phyloP scores from a whole-genome alignment of 2,329 filamentous ascomycete genomes.

The Aspergillus pseudoterreus region DNA sequence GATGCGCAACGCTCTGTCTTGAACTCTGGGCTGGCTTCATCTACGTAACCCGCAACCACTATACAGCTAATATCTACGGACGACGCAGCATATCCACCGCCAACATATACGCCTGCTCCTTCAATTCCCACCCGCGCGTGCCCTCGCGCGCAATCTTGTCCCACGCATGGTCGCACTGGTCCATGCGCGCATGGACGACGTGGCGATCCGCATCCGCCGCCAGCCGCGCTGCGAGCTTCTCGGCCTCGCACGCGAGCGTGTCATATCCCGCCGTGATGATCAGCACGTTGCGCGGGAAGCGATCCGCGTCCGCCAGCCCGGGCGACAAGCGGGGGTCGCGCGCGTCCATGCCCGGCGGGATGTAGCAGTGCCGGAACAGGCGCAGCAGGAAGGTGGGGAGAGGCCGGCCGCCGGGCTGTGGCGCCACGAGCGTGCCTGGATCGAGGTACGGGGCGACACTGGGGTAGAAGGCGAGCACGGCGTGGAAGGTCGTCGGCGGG shows the following conservation, averaged over 20 bases:
- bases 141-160: conserved; percentile 31
- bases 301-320: conserved; percentile 12
- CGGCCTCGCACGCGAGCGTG: conserved; percentile 22
- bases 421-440: not conserved
- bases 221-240: conserved; percentile 21
- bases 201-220: conserved; percentile 2
- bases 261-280: conserved; percentile 25
- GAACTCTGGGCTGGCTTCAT: no score
- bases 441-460: conserved; percentile 15
- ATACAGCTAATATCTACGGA: no score
- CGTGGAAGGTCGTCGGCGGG: conserved; percentile 17
- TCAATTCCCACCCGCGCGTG: conserved; percentile 20
- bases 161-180: conserved; percentile 33
- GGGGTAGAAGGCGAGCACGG: conserved; percentile 30
- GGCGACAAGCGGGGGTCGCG: conserved; percentile 25
- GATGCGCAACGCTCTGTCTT: no score
- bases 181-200: conserved; percentile 23
- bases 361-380: conserved; percentile 25
- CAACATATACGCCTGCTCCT: conserved; percentile 29
- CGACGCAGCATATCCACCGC: conserved; percentile 20
- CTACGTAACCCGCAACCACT: no score
- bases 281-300: conserved; percentile 20
- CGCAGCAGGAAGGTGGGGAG: conserved; percentile 13
- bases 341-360: conserved; percentile 9
- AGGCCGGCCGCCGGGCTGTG: not conserved